A percentile compares a stretch with the other conserved stretches of the same genome.
Conservation (phyloP, 2,329 filamentous ascomycete species). For the Ramularia collo-cygni region DNA sequence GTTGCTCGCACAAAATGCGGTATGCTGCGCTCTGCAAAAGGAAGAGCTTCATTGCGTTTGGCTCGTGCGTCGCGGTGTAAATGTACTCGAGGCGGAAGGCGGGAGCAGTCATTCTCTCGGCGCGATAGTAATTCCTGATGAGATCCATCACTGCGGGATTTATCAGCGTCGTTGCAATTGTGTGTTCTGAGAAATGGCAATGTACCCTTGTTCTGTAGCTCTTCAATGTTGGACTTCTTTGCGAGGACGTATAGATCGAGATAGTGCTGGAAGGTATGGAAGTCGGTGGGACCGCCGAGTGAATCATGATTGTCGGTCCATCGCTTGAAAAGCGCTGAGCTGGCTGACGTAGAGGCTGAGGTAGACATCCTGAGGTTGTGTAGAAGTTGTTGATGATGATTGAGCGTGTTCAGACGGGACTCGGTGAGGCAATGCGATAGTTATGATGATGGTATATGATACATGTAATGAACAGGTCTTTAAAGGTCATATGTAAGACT, state of each 20-base stretch:
- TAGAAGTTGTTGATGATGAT: too few relatives aligned
- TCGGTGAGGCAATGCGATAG: too few relatives aligned
- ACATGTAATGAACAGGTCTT: too few relatives aligned
- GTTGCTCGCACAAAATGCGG: constrained; percentile 22
- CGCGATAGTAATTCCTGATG: constrained; percentile 28
- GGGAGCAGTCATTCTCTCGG: constrained; percentile 28
- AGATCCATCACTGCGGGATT: constrained; percentile 27
- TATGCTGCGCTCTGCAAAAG: constrained; percentile 29
- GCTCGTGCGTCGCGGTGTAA: constrained; percentile 23
- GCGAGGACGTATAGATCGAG: constrained; percentile 30
- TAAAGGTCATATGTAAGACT: too few relatives aligned
- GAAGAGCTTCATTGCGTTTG: constrained; percentile 29
- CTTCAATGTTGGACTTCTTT: constrained; percentile 23
- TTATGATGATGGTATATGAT: too few relatives aligned
- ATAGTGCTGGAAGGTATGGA: constrained; percentile 30
- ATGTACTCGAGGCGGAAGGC: constrained; percentile 33
- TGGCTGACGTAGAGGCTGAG: too few relatives aligned
- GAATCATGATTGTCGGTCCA: constrained; percentile 25
- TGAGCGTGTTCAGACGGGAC: too few relatives aligned
- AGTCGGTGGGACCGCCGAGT: constrained; percentile 29
- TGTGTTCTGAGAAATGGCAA: neutral
- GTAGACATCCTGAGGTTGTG: too few relatives aligned
- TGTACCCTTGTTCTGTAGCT: constrained; percentile 26
- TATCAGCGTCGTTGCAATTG: too few relatives aligned
- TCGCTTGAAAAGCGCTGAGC: constrained; percentile 22